Evolutionary conservation across 1,284 basidiomycete genomes (phyloP).

Genomic region (Wallemia hederae): DNA sequence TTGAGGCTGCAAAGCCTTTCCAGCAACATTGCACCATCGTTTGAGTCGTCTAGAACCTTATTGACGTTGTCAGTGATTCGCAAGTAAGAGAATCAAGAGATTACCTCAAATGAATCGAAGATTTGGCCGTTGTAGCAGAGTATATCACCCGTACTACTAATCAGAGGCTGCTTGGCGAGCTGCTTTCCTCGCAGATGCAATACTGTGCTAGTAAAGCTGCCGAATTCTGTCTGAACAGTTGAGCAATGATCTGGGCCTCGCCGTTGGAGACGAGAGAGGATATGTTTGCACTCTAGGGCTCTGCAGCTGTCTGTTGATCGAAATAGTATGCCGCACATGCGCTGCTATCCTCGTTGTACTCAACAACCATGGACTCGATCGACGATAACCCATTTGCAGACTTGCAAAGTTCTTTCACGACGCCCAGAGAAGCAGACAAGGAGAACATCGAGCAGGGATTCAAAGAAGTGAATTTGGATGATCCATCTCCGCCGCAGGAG

Average conservation of each 20-base stretch:
- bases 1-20: constrained; percentile 20
- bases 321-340: background rate
- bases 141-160: constrained; percentile 4
- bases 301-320: background rate
- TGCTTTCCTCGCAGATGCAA: constrained; percentile 4
- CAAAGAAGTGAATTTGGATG: background rate
- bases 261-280: background rate
- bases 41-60: constrained; percentile 25
- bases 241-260: background rate
- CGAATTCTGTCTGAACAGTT: background rate
- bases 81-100: background rate
- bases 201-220: background rate
- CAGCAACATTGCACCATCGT: constrained; percentile 47
- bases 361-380: background rate
- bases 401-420: background rate
- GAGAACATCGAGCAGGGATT: background rate
- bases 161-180: constrained; percentile 2
- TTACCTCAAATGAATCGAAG: constrained; percentile 10
- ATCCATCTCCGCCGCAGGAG: background rate
- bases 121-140: constrained; percentile 12
- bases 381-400: background rate
- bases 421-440: background rate
- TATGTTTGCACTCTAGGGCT: background rate
- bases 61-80: background rate
- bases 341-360: background rate